phyloP scores from a whole-genome alignment of 768 basidiomycete species.

The Mycena latifolia region DNA sequence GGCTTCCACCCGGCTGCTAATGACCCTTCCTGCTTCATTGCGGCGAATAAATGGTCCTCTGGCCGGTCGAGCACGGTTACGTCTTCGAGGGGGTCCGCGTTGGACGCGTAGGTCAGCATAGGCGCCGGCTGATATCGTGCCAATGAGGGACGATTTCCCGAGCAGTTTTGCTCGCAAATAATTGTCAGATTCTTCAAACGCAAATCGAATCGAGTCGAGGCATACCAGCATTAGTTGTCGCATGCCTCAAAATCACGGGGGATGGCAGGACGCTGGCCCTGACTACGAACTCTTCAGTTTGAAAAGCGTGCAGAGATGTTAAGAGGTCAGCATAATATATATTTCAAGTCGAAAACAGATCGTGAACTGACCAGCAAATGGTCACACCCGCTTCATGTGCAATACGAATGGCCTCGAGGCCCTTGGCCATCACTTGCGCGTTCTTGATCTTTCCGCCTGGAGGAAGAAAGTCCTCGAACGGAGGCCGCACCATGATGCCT shows the following conservation, averaged over 20 bases:
- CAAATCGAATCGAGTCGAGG: neutral
- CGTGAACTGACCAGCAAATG: conserved; percentile 56
- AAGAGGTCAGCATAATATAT: conserved; percentile 44
- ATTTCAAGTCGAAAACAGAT: too few relatives aligned
- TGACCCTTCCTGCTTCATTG: conserved; percentile 52
- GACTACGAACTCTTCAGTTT: conserved; percentile 57
- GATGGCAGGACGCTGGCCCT: conserved; percentile 50
- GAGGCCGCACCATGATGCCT: conserved; percentile 54
- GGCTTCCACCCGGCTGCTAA: conserved; percentile 39
- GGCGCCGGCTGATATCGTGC: conserved; percentile 48
- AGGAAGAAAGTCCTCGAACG: conserved; percentile 56
- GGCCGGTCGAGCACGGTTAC: conserved; percentile 56
- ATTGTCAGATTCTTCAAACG: neutral
- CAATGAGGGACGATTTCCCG: conserved; percentile 48
- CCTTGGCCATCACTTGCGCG: conserved; percentile 54
- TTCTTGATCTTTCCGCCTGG: conserved; percentile 54
- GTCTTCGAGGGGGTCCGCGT: conserved; percentile 56
- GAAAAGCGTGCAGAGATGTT: conserved; percentile 60
- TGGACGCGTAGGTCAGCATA: conserved; percentile 55
- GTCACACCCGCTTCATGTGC: conserved; percentile 56
- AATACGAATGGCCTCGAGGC: conserved; percentile 54
- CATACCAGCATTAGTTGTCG: conserved; percentile 53
- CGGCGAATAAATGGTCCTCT: conserved; percentile 50
- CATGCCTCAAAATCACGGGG: conserved; percentile 51
- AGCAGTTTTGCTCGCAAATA: conserved; percentile 47